Evolutionary conservation across 176 grass and related monocot genomes (phyloP).

Genomic region (Tuctoria greenei): DNA sequence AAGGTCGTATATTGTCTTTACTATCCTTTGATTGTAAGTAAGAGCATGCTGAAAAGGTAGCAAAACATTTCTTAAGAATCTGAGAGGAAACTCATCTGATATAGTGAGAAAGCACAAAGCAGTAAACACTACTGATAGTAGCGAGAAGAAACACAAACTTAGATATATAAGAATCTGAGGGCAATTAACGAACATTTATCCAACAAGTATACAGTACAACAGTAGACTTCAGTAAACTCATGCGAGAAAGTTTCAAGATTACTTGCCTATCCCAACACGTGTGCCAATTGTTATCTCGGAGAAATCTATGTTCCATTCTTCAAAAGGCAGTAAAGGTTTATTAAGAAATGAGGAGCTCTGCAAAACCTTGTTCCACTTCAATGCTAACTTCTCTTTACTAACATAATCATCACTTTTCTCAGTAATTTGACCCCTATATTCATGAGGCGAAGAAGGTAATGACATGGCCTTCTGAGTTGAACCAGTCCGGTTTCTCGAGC

Average conservation of each 20-base stretch:
- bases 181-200: slow-evolving; percentile 6
- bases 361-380: slow-evolving; percentile 84
- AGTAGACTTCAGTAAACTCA: slow-evolving; percentile 12
- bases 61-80: background rate
- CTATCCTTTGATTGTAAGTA: slow-evolving; percentile 8
- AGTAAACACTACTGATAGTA: slow-evolving; percentile 16
- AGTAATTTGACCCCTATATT: slow-evolving; percentile 66
- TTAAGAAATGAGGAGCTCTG: slow-evolving; percentile 75
- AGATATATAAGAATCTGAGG: slow-evolving; percentile 16
- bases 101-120: background rate
- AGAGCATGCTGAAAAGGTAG: slow-evolving; percentile 14
- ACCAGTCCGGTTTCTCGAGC: slow-evolving; percentile 51
- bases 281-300: slow-evolving; percentile 96
- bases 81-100: too few relatives aligned
- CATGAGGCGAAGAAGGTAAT: slow-evolving; percentile 93
- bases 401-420: slow-evolving; percentile 60
- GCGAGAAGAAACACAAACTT: slow-evolving; percentile 19
- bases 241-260: slow-evolving; percentile 33
- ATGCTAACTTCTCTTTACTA: slow-evolving; percentile 69
- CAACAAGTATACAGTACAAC: background rate
- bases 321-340: slow-evolving; percentile 87
- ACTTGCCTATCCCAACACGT: slow-evolving; percentile 95
- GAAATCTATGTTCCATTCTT: slow-evolving; percentile 99
- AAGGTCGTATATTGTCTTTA: background rate
- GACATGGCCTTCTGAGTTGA: slow-evolving; percentile 86